Evolutionary conservation across 208 protist genomes (phyloP), one percentile per base, ranked within the genome.

Genomic region (Trypanosomatidae sp.): DNA sequence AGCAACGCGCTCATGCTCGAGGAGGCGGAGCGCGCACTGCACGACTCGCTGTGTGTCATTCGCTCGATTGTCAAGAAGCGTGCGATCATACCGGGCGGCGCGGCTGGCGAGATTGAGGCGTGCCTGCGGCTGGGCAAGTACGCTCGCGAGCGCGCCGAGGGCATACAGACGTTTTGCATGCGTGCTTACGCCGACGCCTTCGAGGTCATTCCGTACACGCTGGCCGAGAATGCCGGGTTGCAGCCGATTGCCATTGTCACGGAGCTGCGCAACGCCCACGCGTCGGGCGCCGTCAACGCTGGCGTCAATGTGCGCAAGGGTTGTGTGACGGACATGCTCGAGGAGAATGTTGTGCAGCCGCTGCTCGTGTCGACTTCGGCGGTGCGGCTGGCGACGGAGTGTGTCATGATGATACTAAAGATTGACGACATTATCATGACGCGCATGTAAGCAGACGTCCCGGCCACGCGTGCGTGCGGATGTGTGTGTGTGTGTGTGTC

Each of bases 21-120:
- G 43, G 98, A 99, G 79, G 84, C 95, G 8, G 96, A 99, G 49
- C 83, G 98, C 33, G 98, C 97, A 1, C 45, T 99, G 23, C 98
- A 99, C 60, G 98, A 99, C 71, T 98, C 98, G 2, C 77, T 99
- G n/a, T 99, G 98, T 60, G 98, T 99, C 33, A 94, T 99, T 46
- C 80, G 98, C 16, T 97, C 80, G 18, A 89, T 99, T n/a, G 93
- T 99, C 37, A 99, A 99, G 90, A 92, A 93, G 56, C 78, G 69
- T 24, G 71, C 71, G 20, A 71, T 97, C 19, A 93, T 98, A 52
- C 76, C 97, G 21, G 98, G 98, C 52, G 97, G 97, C 27, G 92
- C 92, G 57, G 95, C 96, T 4, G 86, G 96, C 22, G 97, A 99
- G 64, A 97, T 95, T 25, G 94, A 99, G 66, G 52, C 98, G 15